Base-by-base conservation (phyloP, 148 eudicot species). In the Amaranthus cruentus region DNA sequence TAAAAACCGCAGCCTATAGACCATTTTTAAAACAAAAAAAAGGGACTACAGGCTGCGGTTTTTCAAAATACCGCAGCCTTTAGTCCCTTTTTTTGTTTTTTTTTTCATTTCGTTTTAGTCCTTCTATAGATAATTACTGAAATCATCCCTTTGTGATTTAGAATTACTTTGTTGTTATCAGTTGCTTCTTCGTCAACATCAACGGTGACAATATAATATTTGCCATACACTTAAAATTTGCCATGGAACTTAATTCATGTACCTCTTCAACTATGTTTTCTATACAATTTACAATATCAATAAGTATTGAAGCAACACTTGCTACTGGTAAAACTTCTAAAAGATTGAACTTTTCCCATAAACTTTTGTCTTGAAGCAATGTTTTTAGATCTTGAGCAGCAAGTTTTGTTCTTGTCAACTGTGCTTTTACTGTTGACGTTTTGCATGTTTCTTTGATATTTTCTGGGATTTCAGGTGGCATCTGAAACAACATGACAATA, bases 221-320 rank as follows among this genome's bases (percentile, higher is more conserved):
- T 2, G 66, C 82, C 61, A 80, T 72, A 65, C 66, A 60, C 79
- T 81, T 77, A 62, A 84, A 88, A n/a, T 76, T 73, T 6, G 88
- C 87, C 63, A 75, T 48, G 13, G 83, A 73, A 9, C 80, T 84
- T 15, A 91, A 86, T 53, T 85, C 86, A 58, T 83, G 73, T 14
- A 89, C 86, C 4, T 79, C 81, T 5, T 89, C 85, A 0, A 84
- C 77, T 9, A 91, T 77, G 13, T 72, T 80, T 58, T 81, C 86
- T 0, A 78, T 77, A 76, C 86, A 80, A 8, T 74, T 59, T 21
- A 81, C 83, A 15, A 83, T 78, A 50, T 91, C 91, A 7, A 87
- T 67, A 15, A 89, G 84, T 70, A 87, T 52, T 0, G 93, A 88
- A 7, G 89, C 88, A 38, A 87, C 90, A 7, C 89, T 86, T 6